These are phyloP conservation scores for Leccinum subtestaceum DNA, from an alignment of 768 basidiomycete genomes.

Conservation along the genomic window DNA sequence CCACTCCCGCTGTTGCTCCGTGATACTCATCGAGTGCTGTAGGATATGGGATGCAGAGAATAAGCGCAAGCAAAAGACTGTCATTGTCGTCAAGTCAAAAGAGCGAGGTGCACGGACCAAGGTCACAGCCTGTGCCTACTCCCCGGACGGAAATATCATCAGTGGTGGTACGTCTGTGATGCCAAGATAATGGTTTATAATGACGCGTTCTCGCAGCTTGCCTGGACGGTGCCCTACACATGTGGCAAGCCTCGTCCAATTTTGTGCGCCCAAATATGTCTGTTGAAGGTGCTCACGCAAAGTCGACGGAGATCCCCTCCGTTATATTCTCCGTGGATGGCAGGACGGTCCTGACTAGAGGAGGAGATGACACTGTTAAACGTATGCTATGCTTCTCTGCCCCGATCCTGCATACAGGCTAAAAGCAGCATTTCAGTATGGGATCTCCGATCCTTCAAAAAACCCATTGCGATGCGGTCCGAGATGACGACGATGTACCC, in stretches of 20 bases:
- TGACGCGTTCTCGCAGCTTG: slow-evolving; percentile 53
- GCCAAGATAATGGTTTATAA: background rate
- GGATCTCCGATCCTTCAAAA: slow-evolving; percentile 91
- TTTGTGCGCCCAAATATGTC: slow-evolving; percentile 88
- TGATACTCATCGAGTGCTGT: slow-evolving; percentile 5
- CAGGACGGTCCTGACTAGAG: slow-evolving; percentile 78
- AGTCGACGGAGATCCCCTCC: slow-evolving; percentile 83
- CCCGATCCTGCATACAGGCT: background rate
- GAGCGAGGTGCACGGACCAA: slow-evolving; percentile 93
- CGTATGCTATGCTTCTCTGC: slow-evolving; percentile 50
- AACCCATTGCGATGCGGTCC: slow-evolving; percentile 69
- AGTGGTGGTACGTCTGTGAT: slow-evolving; percentile 65
- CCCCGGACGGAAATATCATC: slow-evolving; percentile 84
- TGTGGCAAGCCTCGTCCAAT: slow-evolving; percentile 92
- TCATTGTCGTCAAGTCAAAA: slow-evolving; percentile 96
- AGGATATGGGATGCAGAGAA: slow-evolving; percentile 96
- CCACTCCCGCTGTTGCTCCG: background rate
- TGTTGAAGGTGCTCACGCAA: slow-evolving; percentile 83
- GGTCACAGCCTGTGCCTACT: slow-evolving; percentile 84
- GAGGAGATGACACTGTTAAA: slow-evolving; percentile 95
- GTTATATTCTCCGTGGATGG: slow-evolving; percentile 89
- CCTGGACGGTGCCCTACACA: slow-evolving; percentile 86
- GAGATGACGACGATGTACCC: slow-evolving; percentile 79
- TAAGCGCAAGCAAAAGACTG: slow-evolving; percentile 90
- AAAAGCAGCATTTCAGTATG: slow-evolving; percentile 59